A percentile compares a stretch with the other conserved stretches of the same genome.
These are phyloP conservation scores for Macadamia integrifolia DNA, from an alignment of 164 flowering plant species.

Conservation along the genomic window DNA sequence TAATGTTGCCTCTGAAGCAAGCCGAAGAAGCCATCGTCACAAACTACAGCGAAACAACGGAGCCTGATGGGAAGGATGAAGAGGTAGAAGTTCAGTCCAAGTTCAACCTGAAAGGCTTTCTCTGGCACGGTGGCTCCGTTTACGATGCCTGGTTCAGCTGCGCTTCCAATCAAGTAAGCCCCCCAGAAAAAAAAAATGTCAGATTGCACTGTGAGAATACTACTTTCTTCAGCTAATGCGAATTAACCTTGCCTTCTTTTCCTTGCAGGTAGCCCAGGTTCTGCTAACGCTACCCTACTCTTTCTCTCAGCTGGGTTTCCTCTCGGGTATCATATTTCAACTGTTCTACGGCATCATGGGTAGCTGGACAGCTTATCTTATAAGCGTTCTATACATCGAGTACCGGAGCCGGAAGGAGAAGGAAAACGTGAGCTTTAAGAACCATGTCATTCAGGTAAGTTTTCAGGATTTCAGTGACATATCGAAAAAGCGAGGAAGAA, in stretches of 20 bases:
- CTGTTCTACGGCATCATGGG: slow-evolving; percentile 71
- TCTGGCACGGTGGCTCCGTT: slow-evolving; percentile 91
- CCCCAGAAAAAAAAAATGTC: not conserved
- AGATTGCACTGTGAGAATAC: not conserved
- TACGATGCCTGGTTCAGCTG: slow-evolving; percentile 95
- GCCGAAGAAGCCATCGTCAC: slow-evolving; percentile 82
- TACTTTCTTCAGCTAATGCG: not conserved
- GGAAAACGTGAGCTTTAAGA: slow-evolving; percentile 69
- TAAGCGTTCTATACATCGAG: slow-evolving; percentile 77
- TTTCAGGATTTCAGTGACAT: not conserved
- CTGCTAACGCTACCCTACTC: slow-evolving; percentile 75
- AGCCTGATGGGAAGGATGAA: slow-evolving; percentile 30
- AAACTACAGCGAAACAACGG: slow-evolving; percentile 49
- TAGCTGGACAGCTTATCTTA: slow-evolving; percentile 92
- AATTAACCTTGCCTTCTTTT: not conserved
- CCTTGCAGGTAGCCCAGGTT: slow-evolving; percentile 55
- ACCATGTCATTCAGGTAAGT: slow-evolving; percentile 85
- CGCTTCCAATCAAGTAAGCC: slow-evolving; percentile 74
- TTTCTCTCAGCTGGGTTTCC: slow-evolving; percentile 76
- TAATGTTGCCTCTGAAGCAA: slow-evolving; percentile 70
- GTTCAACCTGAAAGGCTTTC: slow-evolving; percentile 45
- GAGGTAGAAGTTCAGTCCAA: slow-evolving; percentile 27
- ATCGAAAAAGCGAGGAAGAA: too few relatives aligned
- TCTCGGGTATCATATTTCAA: slow-evolving; percentile 67
- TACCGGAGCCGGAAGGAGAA: slow-evolving; percentile 74